phyloP scores from a whole-genome alignment of 176 grass and related monocot genomes.

The Phragmites australis region DNA sequence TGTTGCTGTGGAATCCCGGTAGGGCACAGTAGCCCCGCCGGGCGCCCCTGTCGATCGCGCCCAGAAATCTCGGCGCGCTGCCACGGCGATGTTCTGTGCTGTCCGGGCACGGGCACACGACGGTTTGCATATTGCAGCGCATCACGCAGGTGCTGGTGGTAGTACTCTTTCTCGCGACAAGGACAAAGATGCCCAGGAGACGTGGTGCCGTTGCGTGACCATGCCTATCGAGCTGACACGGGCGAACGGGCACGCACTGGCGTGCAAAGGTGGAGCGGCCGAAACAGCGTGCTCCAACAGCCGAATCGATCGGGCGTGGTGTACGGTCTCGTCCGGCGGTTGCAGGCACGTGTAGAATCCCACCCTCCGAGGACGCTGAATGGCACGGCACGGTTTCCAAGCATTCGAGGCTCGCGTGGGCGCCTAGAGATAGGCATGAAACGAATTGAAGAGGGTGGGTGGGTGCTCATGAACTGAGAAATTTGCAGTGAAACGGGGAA shows the following conservation, averaged over 20 bases:
- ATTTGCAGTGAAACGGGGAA: not conserved
- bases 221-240: not conserved
- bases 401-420: not conserved
- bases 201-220: not conserved
- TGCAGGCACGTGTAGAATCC: not conserved
- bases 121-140: not conserved
- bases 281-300: slow-evolving; percentile 39
- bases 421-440: not conserved
- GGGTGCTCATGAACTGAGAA: not conserved
- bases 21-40: not conserved
- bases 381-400: slow-evolving; percentile 30
- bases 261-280: slow-evolving; percentile 14
- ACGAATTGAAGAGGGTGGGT: not conserved
- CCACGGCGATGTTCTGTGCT: not conserved
- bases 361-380: not conserved
- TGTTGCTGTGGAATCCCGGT: slow-evolving; percentile 3
- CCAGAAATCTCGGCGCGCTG: not conserved
- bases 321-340: slow-evolving; percentile 38
- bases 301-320: not conserved
- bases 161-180: not conserved
- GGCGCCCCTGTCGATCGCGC: not conserved
- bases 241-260: not conserved
- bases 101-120: not conserved
- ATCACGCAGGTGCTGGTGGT: not conserved
- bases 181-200: not conserved